Percentiles rank a stretch among this genome's conserved stretches.
phyloP scores from a whole-genome alignment of 2,329 filamentous ascomycete species.

The Diaporthe destruens region DNA sequence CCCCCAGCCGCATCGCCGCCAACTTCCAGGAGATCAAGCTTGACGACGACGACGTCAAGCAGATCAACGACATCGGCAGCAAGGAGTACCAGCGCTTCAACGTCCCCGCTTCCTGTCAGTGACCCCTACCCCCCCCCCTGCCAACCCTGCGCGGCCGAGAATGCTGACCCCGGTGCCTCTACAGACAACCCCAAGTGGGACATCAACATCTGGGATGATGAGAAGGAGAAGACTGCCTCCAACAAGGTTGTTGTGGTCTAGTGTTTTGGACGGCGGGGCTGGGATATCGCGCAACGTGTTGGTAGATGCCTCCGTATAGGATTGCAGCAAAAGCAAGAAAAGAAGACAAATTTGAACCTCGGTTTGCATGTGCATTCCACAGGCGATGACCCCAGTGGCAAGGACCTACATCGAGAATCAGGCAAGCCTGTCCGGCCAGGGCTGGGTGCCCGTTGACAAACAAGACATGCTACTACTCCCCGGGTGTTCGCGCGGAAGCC shows the following conservation, averaged over 20 bases:
- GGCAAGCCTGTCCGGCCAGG: not conserved
- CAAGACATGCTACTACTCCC: not conserved
- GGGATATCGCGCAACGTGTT: constrained; percentile 8
- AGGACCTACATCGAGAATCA: not conserved
- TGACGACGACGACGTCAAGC: constrained; percentile 67
- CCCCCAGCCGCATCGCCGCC: constrained; percentile 72
- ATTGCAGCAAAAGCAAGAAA: constrained; percentile 13
- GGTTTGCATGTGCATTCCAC: not conserved
- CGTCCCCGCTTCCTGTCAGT: constrained; percentile 58
- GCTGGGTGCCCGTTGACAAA: too few species aligned
- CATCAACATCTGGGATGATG: constrained; percentile 68
- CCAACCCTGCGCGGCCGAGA: too few species aligned
- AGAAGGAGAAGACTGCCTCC: constrained; percentile 62
- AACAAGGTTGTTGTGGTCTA: constrained; percentile 59
- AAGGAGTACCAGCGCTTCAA: constrained; percentile 58
- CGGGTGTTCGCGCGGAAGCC: not conserved
- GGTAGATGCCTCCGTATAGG: constrained; percentile 34
- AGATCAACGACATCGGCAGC: constrained; percentile 72
- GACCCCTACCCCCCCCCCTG: not conserved
- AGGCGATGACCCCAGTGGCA: not conserved
- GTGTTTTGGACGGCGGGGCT: not conserved
- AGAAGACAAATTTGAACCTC: not conserved
- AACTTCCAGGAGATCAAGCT: constrained; percentile 79
- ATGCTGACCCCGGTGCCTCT: not conserved
- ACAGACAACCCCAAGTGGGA: constrained; percentile 66